Evolutionary conservation across 148 eudicot genomes (phyloP).

Genomic region (Amaranthus hypochondriacus): DNA sequence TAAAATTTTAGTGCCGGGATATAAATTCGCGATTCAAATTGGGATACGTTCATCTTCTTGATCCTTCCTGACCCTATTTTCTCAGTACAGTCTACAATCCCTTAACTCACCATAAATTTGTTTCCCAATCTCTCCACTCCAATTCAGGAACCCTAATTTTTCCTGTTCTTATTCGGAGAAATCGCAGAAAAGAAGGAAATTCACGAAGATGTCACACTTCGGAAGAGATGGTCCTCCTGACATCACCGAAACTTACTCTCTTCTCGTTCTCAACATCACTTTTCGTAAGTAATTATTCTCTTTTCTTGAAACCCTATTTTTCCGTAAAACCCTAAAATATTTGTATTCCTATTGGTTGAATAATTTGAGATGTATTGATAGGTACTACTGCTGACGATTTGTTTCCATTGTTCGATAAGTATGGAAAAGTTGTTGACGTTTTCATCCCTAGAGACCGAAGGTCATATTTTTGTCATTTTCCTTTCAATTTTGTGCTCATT

Average conservation of each 20-base stretch:
- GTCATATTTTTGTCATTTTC: slow-evolving; percentile 12
- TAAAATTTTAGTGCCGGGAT: too few relatives aligned
- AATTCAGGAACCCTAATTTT: background rate
- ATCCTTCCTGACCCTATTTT: background rate
- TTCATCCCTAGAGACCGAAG: slow-evolving; percentile 69
- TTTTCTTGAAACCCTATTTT: background rate
- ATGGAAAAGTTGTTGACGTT: slow-evolving; percentile 68
- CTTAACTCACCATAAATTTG: background rate
- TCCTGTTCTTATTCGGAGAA: background rate
- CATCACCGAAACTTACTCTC: slow-evolving; percentile 73
- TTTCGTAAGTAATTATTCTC: slow-evolving; percentile 36
- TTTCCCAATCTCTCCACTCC: slow-evolving; percentile 6
- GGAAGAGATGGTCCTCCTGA: slow-evolving; percentile 85
- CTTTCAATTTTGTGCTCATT: background rate
- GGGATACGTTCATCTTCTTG: too few relatives aligned
- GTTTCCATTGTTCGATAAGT: slow-evolving; percentile 75
- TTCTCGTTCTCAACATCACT: slow-evolving; percentile 72
- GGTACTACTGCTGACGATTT: slow-evolving; percentile 73
- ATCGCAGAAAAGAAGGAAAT: background rate
- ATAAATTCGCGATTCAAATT: too few relatives aligned
- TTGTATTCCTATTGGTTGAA: background rate
- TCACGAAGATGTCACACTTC: slow-evolving; percentile 54
- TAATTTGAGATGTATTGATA: slow-evolving; percentile 10
- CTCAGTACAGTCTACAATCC: background rate
- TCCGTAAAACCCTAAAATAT: too few relatives aligned